Evolutionary conservation across 768 basidiomycete species (phyloP), one percentile per base, ranked within the genome.

Genomic region (Trametes cubensis): DNA sequence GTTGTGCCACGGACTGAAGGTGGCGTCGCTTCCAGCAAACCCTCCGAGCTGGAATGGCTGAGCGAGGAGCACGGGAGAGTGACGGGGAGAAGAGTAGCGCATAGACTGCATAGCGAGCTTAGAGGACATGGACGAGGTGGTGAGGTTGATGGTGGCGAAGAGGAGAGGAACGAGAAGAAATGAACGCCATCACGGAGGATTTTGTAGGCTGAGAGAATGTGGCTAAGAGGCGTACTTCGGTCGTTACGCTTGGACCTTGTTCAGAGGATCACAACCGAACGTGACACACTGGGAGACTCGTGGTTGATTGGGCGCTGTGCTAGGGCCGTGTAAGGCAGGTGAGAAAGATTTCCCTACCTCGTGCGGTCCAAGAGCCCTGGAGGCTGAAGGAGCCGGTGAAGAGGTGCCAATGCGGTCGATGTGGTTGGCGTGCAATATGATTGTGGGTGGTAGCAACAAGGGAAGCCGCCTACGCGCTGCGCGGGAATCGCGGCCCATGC

Each of bases 181-280:
- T 2, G 30, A 15, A 34, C 26, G 14, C n/a, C 28, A 42, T 21
- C 49, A 21, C 21, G 14, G 21, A 18, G 18, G 46, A 18, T 44
- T 59, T 41, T 59, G 41, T 59, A 59, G 40, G 41, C 28, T 34
- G 6, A 23, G 26, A 17, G 49, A 50, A 50, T 42, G 57, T 50
- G 48, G 57, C 57, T 49, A 34, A 50, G 58, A 59, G 25, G 49
- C 21, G 26, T 23, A 30, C 48, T 23, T 49, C 20, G 49, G 20
- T 26, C 46, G 47, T 48, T 44, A 52, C 49, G 58, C 58, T 59
- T 59, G 26, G 58, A 20, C 49, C 58, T 59, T 51, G 58, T 51
- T 51, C 38, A 18, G 7, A 39, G 10, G 11, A 51, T 51, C 49
- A 51, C 58, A 48, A 49, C 18, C 41, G 38, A 39, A 25, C 38